phyloP scores from a whole-genome alignment of 192 early-diverging fungal genomes.

The Physocladia obscura region DNA sequence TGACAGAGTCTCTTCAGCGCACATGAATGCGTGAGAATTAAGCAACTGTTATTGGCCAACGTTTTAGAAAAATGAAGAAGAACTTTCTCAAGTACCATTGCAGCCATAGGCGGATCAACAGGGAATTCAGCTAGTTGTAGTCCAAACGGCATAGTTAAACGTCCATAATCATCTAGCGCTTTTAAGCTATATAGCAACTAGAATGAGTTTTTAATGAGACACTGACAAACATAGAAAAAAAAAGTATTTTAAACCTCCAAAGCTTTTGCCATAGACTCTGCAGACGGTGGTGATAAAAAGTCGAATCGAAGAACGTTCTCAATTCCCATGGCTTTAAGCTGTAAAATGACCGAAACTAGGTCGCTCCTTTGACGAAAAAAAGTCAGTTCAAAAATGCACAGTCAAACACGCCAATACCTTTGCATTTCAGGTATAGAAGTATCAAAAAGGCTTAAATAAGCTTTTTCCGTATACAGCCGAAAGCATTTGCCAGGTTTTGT shows the following conservation, averaged over 20 bases:
- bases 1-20: constrained; percentile 72
- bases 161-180: constrained; percentile 68
- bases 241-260: constrained; percentile 50
- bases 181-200: constrained; percentile 71
- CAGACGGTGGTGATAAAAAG: constrained; percentile 74
- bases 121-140: constrained; percentile 74
- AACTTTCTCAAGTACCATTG: constrained; percentile 47
- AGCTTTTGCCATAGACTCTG: constrained; percentile 66
- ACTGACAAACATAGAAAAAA: not conserved
- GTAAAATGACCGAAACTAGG: constrained; percentile 65
- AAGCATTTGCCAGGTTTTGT: constrained; percentile 55
- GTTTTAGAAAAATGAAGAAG: not conserved
- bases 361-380: constrained; percentile 56
- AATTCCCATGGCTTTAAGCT: constrained; percentile 79
- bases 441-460: constrained; percentile 28
- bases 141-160: constrained; percentile 71
- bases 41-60: constrained; percentile 44
- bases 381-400: not conserved
- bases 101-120: constrained; percentile 68
- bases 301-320: constrained; percentile 79
- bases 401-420: constrained; percentile 33
- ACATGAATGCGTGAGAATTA: constrained; percentile 61
- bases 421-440: constrained; percentile 55
- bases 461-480: constrained; percentile 49
- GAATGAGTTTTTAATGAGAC: too few species aligned